A percentile compares a stretch with the other conserved stretches of the same genome.
phyloP scores from a whole-genome alignment of 768 basidiomycete genomes.

The Suillus discolor region DNA sequence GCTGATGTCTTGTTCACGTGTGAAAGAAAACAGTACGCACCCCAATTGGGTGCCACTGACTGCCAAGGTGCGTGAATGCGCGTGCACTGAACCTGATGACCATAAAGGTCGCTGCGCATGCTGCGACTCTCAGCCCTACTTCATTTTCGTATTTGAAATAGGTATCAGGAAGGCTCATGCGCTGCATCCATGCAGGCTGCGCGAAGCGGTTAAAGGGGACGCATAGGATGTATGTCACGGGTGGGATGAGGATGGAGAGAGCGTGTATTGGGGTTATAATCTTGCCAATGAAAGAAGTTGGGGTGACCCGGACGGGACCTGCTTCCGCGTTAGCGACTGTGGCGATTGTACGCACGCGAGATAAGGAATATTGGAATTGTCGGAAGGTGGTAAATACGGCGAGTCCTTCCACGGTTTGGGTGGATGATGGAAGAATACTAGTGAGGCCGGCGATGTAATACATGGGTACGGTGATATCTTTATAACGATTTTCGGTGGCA shows the following conservation, averaged over 20 bases:
- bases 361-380: constrained; percentile 23
- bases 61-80: constrained; percentile 24
- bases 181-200: constrained; percentile 39
- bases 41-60: constrained; percentile 35
- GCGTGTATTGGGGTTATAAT: constrained; percentile 32
- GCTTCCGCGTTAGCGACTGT: constrained; percentile 15
- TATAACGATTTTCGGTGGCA: neutral
- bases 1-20: neutral
- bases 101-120: constrained; percentile 28
- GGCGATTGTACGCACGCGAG: constrained; percentile 8
- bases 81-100: constrained; percentile 17
- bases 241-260: constrained; percentile 24
- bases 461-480: neutral
- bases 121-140: constrained; percentile 26
- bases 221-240: constrained; percentile 28
- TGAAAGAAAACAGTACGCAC: constrained; percentile 17
- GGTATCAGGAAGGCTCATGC: constrained; percentile 27
- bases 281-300: constrained; percentile 25
- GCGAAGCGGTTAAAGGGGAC: constrained; percentile 32
- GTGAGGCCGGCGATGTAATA: constrained; percentile 30
- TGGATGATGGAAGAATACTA: constrained; percentile 1
- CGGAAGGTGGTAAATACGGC: constrained; percentile 28
- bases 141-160: constrained; percentile 26
- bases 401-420: constrained; percentile 26
- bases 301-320: constrained; percentile 18